Conservation (phyloP, 345 rosid genomes). For the Leavenworthia alabamica region DNA sequence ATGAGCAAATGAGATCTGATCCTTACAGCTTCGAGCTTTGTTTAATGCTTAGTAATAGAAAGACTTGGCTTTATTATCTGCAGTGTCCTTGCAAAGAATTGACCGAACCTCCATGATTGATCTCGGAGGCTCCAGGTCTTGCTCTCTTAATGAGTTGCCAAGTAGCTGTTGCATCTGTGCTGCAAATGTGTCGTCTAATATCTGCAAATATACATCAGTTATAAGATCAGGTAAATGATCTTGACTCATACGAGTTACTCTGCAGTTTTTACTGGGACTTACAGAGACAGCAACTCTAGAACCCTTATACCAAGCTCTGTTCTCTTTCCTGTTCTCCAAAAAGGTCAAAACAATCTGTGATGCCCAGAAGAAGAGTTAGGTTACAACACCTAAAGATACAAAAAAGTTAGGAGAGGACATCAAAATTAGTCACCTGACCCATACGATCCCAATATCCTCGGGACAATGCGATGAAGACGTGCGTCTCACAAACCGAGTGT, state of each 20-base stretch:
- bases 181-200: slow-evolving; percentile 85
- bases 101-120: slow-evolving; percentile 87
- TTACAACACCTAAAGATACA: background rate
- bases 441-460: slow-evolving; percentile 95
- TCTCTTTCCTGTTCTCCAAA: slow-evolving; percentile 93
- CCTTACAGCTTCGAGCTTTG: background rate
- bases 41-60: slow-evolving; percentile 45
- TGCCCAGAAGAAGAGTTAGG: slow-evolving; percentile 6
- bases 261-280: slow-evolving; percentile 16
- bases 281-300: slow-evolving; percentile 78
- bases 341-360: slow-evolving; percentile 75
- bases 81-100: slow-evolving; percentile 84
- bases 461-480: slow-evolving; percentile 70
- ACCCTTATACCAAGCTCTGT: slow-evolving; percentile 94
- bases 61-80: slow-evolving; percentile 56
- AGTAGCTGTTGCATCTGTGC: slow-evolving; percentile 93
- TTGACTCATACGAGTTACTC: background rate
- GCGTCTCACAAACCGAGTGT: slow-evolving; percentile 64
- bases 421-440: slow-evolving; percentile 59
- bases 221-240: background rate
- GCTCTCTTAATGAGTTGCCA: slow-evolving; percentile 72
- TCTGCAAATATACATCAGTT: slow-evolving; percentile 38
- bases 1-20: slow-evolving; percentile 28
- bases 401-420: background rate
- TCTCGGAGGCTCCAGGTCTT: slow-evolving; percentile 90